Conservation (phyloP, 129 eudicot genomes). For the Pittosporum tobira region DNA sequence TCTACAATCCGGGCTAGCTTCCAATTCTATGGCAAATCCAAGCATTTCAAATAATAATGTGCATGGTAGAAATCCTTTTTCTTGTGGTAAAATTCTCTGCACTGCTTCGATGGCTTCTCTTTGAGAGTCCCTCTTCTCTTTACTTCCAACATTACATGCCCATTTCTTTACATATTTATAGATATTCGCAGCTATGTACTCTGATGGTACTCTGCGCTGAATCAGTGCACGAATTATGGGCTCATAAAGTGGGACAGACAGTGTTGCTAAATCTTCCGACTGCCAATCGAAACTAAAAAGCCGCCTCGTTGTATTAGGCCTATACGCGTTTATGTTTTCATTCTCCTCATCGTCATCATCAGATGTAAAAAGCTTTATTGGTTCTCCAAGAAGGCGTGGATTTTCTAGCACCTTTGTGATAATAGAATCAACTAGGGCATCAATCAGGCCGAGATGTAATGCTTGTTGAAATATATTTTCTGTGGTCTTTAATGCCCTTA, state of each 20-base stretch:
- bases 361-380: slow-evolving; percentile 11
- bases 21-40: slow-evolving; percentile 22
- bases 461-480: slow-evolving; percentile 25
- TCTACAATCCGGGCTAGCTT: slow-evolving; percentile 37
- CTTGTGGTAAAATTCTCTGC: slow-evolving; percentile 42
- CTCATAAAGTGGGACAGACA: slow-evolving; percentile 34
- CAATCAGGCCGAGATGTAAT: slow-evolving; percentile 24
- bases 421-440: slow-evolving; percentile 23
- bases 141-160: no score
- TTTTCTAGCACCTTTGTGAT: slow-evolving; percentile 18
- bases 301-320: slow-evolving; percentile 30
- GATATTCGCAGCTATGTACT: slow-evolving; percentile 37
- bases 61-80: slow-evolving; percentile 32
- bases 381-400: slow-evolving; percentile 39
- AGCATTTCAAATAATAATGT: slow-evolving; percentile 49
- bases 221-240: slow-evolving; percentile 24
- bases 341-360: slow-evolving; percentile 9
- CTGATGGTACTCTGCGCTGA: slow-evolving; percentile 25
- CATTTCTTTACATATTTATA: slow-evolving; percentile 38
- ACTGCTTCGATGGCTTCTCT: slow-evolving; percentile 52
- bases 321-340: not conserved
- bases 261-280: slow-evolving; percentile 25
- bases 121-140: slow-evolving; percentile 19
- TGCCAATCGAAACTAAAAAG: slow-evolving; percentile 22
- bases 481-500: slow-evolving; percentile 22